phyloP scores from a whole-genome alignment of 768 basidiomycete species.

The Lactarius tabidus region DNA sequence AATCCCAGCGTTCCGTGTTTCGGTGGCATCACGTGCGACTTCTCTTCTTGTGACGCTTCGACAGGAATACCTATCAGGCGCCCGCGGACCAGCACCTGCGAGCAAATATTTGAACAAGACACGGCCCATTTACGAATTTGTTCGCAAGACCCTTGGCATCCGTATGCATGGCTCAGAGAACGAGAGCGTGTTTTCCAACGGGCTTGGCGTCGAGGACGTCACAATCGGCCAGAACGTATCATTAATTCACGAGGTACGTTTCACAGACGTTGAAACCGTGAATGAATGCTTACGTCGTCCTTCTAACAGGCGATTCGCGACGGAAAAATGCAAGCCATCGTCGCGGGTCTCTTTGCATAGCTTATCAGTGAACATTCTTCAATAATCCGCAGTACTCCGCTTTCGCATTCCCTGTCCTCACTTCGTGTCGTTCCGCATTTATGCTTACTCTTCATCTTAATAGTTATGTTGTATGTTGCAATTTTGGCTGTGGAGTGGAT shows the following conservation, averaged over 20 bases:
- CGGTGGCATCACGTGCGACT: constrained; percentile 47
- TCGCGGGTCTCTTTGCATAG: constrained; percentile 48
- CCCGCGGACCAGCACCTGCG: constrained; percentile 62
- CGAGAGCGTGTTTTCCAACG: constrained; percentile 52
- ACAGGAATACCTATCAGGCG: constrained; percentile 54
- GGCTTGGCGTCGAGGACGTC: constrained; percentile 61
- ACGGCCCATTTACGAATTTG: constrained; percentile 69
- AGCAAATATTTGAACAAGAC: constrained; percentile 63
- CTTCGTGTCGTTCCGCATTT: neutral
- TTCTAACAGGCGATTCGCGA: constrained; percentile 53
- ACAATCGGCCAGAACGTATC: constrained; percentile 70
- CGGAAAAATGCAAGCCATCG: constrained; percentile 57
- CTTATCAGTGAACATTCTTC: neutral
- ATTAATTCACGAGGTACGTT: constrained; percentile 64
- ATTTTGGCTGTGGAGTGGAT: neutral
- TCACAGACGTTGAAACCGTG: neutral
- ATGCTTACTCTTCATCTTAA: neutral
- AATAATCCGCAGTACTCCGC: neutral
- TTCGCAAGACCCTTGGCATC: constrained; percentile 67
- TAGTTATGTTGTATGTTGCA: neutral
- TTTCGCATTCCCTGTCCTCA: neutral
- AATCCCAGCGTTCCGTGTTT: constrained; percentile 53
- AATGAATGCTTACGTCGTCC: neutral
- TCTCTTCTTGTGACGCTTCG: constrained; percentile 47
- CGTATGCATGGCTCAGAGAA: constrained; percentile 80